Conservation (phyloP, 352 stramenopile species). For the Globisporangium polare region DNA sequence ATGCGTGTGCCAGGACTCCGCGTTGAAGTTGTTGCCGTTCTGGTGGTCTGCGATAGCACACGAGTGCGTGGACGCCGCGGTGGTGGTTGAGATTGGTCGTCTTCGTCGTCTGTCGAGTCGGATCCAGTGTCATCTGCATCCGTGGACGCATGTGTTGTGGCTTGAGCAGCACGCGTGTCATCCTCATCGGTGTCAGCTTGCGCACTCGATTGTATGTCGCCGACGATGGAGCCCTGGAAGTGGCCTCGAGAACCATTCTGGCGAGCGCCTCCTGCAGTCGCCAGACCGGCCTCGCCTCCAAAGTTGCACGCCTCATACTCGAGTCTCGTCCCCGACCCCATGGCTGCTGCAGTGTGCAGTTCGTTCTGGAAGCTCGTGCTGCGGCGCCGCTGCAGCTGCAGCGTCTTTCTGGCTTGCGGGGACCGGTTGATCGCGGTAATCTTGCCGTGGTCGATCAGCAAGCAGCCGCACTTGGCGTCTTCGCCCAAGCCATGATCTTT, state of each 20-base stretch:
- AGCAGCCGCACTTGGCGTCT: constrained; percentile 51
- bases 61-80: background rate
- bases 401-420: constrained; percentile 13
- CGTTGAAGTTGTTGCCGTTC: background rate
- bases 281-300: background rate
- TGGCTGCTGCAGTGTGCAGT: background rate
- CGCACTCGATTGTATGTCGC: background rate
- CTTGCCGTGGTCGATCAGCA: constrained; percentile 62
- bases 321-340: background rate
- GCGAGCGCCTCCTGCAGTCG: background rate
- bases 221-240: constrained; percentile 4
- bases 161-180: background rate
- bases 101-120: constrained; percentile 12
- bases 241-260: background rate
- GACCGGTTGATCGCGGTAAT: constrained; percentile 56
- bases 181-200: background rate
- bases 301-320: background rate
- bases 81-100: background rate
- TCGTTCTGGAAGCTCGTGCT: constrained; percentile 20
- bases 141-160: background rate
- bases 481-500: constrained; percentile 68
- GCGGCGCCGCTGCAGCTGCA: constrained; percentile 26
- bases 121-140: background rate
- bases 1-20: background rate
- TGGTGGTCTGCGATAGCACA: background rate